These are phyloP conservation scores for Rhizomucor pusillus DNA, from an alignment of 371 early-diverging fungal species.

Conservation along the genomic window DNA sequence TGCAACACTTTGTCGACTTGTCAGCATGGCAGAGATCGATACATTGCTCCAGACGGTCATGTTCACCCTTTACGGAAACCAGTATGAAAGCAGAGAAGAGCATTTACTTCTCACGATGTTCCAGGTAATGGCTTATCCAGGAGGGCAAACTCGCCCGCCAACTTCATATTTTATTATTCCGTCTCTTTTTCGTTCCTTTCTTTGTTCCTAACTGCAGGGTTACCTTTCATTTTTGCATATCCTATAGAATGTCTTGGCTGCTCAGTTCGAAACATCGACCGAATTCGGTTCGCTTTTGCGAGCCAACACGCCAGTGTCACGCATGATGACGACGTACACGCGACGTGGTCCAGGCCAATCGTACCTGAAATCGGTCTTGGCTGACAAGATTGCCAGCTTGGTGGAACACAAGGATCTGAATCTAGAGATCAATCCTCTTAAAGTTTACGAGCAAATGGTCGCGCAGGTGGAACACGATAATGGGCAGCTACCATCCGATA, in stretches of 20 bases:
- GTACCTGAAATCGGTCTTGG: slow-evolving; percentile 86
- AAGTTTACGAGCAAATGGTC: slow-evolving; percentile 83
- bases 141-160: no score
- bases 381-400: slow-evolving; percentile 71
- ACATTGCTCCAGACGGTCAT: slow-evolving; percentile 92
- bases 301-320: slow-evolving; percentile 93
- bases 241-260: slow-evolving; percentile 77
- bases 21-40: slow-evolving; percentile 88
- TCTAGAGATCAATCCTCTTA: slow-evolving; percentile 87
- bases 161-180: no score
- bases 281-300: slow-evolving; percentile 89
- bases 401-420: slow-evolving; percentile 53
- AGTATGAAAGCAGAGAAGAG: slow-evolving; percentile 94
- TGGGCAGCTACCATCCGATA: slow-evolving; percentile 40
- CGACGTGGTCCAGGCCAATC: slow-evolving; percentile 92
- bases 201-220: no score
- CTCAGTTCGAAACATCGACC: slow-evolving; percentile 85
- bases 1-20: slow-evolving; percentile 79
- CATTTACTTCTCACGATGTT: slow-evolving; percentile 93
- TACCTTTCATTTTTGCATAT: background rate
- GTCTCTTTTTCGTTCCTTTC: no score
- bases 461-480: slow-evolving; percentile 64
- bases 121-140: slow-evolving; percentile 58
- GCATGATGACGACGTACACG: slow-evolving; percentile 96
- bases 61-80: slow-evolving; percentile 95